Evolutionary conservation across 2,329 filamentous ascomycete genomes (phyloP).

Genomic region (Incumbomyces lentus): DNA sequence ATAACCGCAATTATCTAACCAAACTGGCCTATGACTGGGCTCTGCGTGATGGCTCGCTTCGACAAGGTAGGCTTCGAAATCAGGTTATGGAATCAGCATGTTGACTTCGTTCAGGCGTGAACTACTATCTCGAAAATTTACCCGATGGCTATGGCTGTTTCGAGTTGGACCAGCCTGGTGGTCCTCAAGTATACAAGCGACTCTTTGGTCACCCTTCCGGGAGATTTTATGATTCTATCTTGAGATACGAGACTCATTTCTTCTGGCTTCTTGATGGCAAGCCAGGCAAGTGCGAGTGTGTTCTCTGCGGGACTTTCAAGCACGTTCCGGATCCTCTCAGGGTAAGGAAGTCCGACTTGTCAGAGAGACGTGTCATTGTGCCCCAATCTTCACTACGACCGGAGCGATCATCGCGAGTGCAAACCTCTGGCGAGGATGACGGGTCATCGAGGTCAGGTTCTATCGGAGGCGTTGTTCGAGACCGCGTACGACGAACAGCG

Average conservation of each 20-base stretch:
- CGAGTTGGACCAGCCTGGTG: constrained; percentile 36
- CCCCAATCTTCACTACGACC: not conserved
- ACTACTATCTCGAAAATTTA: constrained; percentile 43
- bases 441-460: constrained; percentile 3
- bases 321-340: constrained; percentile 7
- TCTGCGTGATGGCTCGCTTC: constrained; percentile 29
- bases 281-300: constrained; percentile 39
- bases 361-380: not conserved
- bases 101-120: constrained; percentile 25
- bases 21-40: constrained; percentile 42
- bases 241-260: constrained; percentile 49
- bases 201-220: constrained; percentile 47
- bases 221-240: constrained; percentile 43
- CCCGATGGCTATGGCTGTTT: constrained; percentile 46
- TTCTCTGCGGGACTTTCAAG: constrained; percentile 30
- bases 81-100: not conserved
- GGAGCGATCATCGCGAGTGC: not conserved
- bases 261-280: constrained; percentile 43
- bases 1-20: constrained; percentile 37
- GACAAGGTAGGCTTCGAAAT: constrained; percentile 23
- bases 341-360: constrained; percentile 2
- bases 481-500: constrained; percentile 14
- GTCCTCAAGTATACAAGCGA: constrained; percentile 41
- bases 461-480: constrained; percentile 8
- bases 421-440: constrained; percentile 4